Base-by-base conservation (phyloP, 1,284 basidiomycete species). In the Somion occarium region DNA sequence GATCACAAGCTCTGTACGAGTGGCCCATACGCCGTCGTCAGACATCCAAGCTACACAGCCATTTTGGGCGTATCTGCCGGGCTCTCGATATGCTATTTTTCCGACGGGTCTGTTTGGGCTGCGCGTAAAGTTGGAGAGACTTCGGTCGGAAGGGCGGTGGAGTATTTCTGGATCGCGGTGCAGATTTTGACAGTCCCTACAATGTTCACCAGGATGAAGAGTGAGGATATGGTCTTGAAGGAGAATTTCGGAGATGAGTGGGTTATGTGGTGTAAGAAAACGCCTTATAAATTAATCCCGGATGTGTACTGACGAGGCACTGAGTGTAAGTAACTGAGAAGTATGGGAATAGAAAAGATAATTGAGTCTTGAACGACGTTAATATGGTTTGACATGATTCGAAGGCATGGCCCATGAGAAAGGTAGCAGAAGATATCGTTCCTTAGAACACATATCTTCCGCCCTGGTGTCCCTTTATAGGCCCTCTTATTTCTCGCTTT, bases 231-330 rank as follows among this genome's bases (percentile, higher is more conserved):
- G n/a, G 15, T 46, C 11, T 50, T 67, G 54, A 45, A 51, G 37
- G 41, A 55, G 41, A 26, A 56, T 27, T 56, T 66, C 23, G 52
- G 53, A 20, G 44, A 55, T 18, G 58, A 64, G 15, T 55, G 54
- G 54, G 51, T 53, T 22, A 46, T 4, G 4, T 53, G 48, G 39
- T 25, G 18, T 22, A 39, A 23, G 3, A 11, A 22, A 25, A 44
- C 46, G 13, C 41, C 41, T 3, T 53, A 38, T 25, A 51, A 46
- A 48, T 46, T 50, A 23, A 18, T 53, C 18, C 52, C 52, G 44
- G 44, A 38, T 20, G 27, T 50, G 7, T 42, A 42, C 20, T 42
- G 27, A 30, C 12, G 42, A 19, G 5, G 34, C 34, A 37, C n/a
- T n/a, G n/a, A n/a, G n/a, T n/a, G n/a, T n/a, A n/a, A n/a, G n/a